A percentile compares a stretch with the other conserved stretches of the same genome.
phyloP scores from a whole-genome alignment of 441 rosid species.

The Jatropha podagrica region DNA sequence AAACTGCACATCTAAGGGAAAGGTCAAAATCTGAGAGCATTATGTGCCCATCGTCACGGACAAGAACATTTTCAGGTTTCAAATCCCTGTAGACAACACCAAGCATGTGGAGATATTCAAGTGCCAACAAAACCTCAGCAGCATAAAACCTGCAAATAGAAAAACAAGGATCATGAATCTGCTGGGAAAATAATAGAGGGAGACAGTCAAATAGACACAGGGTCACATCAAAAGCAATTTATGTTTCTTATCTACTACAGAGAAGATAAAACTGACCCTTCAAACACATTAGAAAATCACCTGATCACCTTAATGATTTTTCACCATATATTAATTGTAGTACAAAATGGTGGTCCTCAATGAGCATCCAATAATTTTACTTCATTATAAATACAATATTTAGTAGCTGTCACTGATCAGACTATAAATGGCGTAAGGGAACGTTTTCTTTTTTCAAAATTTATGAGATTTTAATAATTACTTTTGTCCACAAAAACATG shows the following conservation, averaged over 20 bases:
- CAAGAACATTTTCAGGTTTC: constrained; percentile 96
- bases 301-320: background rate
- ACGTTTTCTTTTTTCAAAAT: background rate
- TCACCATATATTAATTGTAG: constrained; percentile 1
- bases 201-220: background rate
- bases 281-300: background rate
- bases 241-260: background rate
- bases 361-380: background rate
- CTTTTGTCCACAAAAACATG: background rate
- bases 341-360: background rate
- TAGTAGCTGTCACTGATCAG: background rate
- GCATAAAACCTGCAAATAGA: constrained; percentile 69
- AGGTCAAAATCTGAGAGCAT: constrained; percentile 99
- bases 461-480: background rate
- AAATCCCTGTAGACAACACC: constrained; percentile 96
- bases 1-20: constrained; percentile 83
- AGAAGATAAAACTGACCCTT: background rate
- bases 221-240: background rate
- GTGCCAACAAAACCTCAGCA: constrained; percentile 89
- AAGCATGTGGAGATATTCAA: constrained; percentile 98
- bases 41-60: constrained; percentile 96
- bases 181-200: background rate
- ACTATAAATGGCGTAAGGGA: background rate
- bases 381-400: background rate
- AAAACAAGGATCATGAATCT: background rate